These are phyloP conservation scores for Suillus decipiens DNA, from an alignment of 768 basidiomycete genomes.

Conservation along the genomic window DNA sequence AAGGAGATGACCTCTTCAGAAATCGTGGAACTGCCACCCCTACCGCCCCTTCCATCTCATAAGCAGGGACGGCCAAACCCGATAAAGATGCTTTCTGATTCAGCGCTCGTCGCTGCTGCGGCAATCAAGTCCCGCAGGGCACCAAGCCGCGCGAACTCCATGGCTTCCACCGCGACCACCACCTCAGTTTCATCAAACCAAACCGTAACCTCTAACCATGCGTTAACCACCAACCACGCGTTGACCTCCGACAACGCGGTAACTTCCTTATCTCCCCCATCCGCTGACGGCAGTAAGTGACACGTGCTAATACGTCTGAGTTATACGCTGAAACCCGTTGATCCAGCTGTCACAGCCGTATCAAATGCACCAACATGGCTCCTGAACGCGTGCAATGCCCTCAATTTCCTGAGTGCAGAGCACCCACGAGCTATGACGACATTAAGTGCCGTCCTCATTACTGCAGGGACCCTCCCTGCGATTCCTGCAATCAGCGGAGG, in stretches of 20 bases:
- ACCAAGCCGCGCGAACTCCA: conserved; percentile 32
- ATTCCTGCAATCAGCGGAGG: conserved; percentile 74
- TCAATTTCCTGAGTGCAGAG: conserved; percentile 72
- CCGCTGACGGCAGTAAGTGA: conserved; percentile 13
- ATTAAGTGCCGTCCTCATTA: conserved; percentile 76
- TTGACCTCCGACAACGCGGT: background rate
- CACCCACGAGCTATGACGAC: conserved; percentile 78
- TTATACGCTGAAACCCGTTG: conserved; percentile 5
- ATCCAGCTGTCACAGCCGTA: conserved; percentile 42
- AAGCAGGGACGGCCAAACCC: conserved; percentile 35
- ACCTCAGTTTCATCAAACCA: conserved; percentile 11
- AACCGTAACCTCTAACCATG: background rate
- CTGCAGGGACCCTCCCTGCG: conserved; percentile 72
- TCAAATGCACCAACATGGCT: conserved; percentile 75
- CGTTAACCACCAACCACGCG: background rate
- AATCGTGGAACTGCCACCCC: conserved; percentile 13
- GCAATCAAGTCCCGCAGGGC: conserved; percentile 29
- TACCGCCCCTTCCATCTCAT: conserved; percentile 29
- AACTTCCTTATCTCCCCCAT: conserved; percentile 2
- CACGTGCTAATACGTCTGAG: background rate
- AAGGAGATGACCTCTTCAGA: conserved; percentile 38
- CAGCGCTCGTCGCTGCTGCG: conserved; percentile 31
- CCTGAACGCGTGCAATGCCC: conserved; percentile 72
- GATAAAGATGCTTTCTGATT: conserved; percentile 37
- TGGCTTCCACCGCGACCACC: conserved; percentile 27